These are phyloP conservation scores for Dothideomycetes sp. DNA, from an alignment of 2,329 filamentous ascomycete genomes.

Conservation along the genomic window DNA sequence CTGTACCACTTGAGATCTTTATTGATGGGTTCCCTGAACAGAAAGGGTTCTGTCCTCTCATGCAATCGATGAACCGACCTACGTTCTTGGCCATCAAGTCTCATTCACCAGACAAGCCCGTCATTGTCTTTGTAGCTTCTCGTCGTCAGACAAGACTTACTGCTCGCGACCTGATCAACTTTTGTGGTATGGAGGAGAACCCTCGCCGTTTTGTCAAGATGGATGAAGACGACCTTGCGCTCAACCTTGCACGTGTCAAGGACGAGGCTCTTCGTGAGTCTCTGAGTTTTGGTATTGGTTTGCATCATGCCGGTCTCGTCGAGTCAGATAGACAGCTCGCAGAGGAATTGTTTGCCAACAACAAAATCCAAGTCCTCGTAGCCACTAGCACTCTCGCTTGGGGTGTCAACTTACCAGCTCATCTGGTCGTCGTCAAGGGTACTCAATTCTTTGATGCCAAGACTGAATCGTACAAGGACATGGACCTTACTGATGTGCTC, in stretches of 20 bases:
- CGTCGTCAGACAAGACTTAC: conserved; percentile 89
- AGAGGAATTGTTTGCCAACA: conserved; percentile 91
- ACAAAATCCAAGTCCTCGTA: conserved; percentile 95
- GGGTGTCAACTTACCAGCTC: conserved; percentile 95
- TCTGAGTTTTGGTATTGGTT: conserved; percentile 91
- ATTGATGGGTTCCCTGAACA: conserved; percentile 97
- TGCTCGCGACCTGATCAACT: conserved; percentile 92
- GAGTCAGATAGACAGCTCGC: conserved; percentile 86
- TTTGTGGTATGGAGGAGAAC: conserved; percentile 97
- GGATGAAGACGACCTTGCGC: conserved; percentile 84
- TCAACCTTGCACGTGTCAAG: conserved; percentile 83
- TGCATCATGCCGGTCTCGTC: conserved; percentile 94
- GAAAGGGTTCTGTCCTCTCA: conserved; percentile 88
- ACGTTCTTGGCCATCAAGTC: conserved; percentile 95
- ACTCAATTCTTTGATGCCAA: conserved; percentile 98
- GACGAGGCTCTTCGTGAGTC: conserved; percentile 88
- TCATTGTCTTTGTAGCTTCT: conserved; percentile 96
- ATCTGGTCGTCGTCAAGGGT: conserved; percentile 94
- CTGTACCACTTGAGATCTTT: conserved; percentile 89
- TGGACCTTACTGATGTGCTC: conserved; percentile 95
- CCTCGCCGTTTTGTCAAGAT: conserved; percentile 86
- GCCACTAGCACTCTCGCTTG: conserved; percentile 94
- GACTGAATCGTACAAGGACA: conserved; percentile 94
- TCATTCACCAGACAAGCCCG: conserved; percentile 91
- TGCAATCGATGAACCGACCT: conserved; percentile 98